Base-by-base conservation (phyloP, 148 eudicot species). In the Cornus kousa region DNA sequence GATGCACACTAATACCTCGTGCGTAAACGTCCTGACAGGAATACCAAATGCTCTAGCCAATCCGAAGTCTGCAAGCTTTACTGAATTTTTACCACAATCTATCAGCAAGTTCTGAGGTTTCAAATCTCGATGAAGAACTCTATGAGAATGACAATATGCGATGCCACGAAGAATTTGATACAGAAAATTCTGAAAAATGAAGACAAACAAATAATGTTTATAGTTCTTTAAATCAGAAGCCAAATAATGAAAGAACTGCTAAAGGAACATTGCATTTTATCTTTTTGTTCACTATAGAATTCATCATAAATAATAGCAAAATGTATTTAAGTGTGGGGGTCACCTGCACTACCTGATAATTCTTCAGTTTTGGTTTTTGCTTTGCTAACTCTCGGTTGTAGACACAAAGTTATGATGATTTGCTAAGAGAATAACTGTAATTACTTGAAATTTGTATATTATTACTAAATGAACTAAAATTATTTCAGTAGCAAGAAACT, bases 61-160 rank as follows among this genome's bases (percentile, higher is more conserved):
- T 79, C 99, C 99, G 85, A 95, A 95, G 83, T 95, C 99, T 35
- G 99, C 99, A 83, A 95, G 97, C 83, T 95, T 95, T 62, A 95
- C 82, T 33, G 96, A 90, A 86, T 95, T 95, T 53, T 92, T 95
- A 73, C 90, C 87, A 40, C 90, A 91, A 83, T 95, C 99, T 75
- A 95, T 93, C 86, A 95, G 83, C 90, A 95, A 80, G 87, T 95
- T 95, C 82, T 95, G 97, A 68, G 99, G 99, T 87, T 95, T 95
- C 86, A 95, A 78, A 77, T 95, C 99, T 73, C 99, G 89, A 79
- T 95, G 99, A 70, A 95, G 95, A 82, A 95, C 97, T 85, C 99
- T 88, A 79, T 95, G 99, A 68, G 97, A 95, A 86, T 95, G 99
- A 86, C 99, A 95, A 78, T 90, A 95, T 72, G 99, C 92, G 77